Conservation (phyloP, 768 basidiomycete species). For the Mycena crocata region DNA sequence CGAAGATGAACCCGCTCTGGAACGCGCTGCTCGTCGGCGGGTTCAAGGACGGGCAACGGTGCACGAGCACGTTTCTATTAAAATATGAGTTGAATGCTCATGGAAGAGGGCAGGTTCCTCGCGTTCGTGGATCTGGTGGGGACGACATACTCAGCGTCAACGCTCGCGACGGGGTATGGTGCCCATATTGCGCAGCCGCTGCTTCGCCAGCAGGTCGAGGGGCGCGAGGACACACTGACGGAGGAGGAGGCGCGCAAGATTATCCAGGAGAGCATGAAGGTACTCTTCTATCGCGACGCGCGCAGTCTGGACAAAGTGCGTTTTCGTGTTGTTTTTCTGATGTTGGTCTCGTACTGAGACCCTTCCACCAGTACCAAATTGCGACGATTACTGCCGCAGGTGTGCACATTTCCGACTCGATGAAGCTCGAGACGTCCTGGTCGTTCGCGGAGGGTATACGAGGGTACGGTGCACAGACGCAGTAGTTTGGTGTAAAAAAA, state of each 20-base stretch:
- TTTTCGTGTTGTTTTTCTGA: constrained; percentile 9
- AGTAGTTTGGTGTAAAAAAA: constrained; percentile 55
- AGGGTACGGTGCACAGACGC: constrained; percentile 92
- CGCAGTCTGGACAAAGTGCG: constrained; percentile 93
- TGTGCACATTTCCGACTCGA: constrained; percentile 82
- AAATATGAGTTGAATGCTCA: not conserved
- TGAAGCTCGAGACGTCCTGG: constrained; percentile 85
- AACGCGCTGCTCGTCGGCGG: constrained; percentile 95
- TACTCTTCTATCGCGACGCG: constrained; percentile 96
- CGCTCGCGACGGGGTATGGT: constrained; percentile 96
- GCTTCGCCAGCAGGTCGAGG: constrained; percentile 91
- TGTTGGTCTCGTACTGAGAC: not conserved
- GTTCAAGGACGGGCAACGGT: constrained; percentile 87
- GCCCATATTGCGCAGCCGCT: constrained; percentile 93
- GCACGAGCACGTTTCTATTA: constrained; percentile 32
- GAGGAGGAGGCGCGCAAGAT: constrained; percentile 85
- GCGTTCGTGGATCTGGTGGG: constrained; percentile 95
- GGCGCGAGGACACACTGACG: constrained; percentile 75
- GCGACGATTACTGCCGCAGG: constrained; percentile 87
- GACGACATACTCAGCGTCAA: constrained; percentile 94
- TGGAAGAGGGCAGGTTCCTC: constrained; percentile 75
- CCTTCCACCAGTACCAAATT: constrained; percentile 88
- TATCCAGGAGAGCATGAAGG: constrained; percentile 88
- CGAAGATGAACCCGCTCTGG: constrained; percentile 95
- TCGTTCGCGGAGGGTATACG: constrained; percentile 91